Evolutionary conservation across 2,329 filamentous ascomycete species (phyloP).

Genomic region (Aspergillus persii): DNA sequence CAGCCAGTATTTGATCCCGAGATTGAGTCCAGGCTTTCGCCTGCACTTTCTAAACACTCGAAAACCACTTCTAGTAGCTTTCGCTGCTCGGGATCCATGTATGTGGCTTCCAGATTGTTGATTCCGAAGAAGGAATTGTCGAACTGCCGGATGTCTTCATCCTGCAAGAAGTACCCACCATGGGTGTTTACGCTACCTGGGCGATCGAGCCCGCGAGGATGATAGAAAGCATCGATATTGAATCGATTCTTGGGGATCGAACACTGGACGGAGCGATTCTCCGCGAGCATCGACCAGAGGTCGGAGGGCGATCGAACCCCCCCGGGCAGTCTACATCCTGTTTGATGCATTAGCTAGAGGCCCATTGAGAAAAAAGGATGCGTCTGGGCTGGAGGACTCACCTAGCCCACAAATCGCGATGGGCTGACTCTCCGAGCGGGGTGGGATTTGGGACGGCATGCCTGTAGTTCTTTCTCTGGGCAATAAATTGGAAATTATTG

Average conservation of each 20-base stretch:
- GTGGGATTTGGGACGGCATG: no score
- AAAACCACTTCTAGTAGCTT: constrained; percentile 25
- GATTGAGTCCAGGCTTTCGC: constrained; percentile 12
- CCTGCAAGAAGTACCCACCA: constrained; percentile 1
- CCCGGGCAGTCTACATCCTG: no score
- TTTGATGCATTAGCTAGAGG: no score
- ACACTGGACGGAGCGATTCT: no score
- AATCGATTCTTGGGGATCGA: neutral
- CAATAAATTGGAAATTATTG: no score
- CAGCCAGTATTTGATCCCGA: constrained; percentile 16
- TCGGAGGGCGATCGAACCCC: no score
- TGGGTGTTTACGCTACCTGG: neutral
- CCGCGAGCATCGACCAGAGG: no score
- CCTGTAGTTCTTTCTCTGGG: no score
- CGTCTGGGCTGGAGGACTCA: no score
- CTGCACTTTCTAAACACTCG: constrained; percentile 24
- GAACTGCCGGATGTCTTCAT: constrained; percentile 12
- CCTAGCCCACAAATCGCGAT: no score
- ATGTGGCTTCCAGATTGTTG: constrained; percentile 16
- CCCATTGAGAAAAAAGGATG: no score
- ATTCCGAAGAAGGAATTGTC: constrained; percentile 23
- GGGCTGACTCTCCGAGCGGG: no score
- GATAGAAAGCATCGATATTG: neutral
- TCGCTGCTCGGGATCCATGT: constrained; percentile 27
- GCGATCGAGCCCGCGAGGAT: neutral